Evolutionary conservation across 1,284 basidiomycete genomes (phyloP), one percentile per base, ranked within the genome.

Genomic region (Trametes pubescens): DNA sequence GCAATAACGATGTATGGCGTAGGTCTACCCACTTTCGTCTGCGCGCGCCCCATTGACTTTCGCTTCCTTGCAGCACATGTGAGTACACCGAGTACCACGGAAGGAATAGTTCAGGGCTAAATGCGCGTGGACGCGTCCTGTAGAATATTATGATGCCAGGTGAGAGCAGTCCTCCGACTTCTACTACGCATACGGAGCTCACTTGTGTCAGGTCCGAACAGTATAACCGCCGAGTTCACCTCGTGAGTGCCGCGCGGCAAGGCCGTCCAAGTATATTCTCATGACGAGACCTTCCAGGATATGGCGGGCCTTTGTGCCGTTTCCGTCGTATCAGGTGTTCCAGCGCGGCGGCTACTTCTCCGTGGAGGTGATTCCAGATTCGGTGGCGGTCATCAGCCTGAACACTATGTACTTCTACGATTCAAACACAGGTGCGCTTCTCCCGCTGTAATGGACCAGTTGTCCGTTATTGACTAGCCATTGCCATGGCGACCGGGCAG

Each of bases 381-480:
- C 85, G 58, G 74, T 97, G 21, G 93, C 93, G 9, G 93, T 92
- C 51, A 89, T 98, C 74, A 92, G 90, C 69, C 80, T 98, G 64
- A 98, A 97, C 78, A 96, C 95, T 1, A 85, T 98, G 77, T 98
- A 95, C 78, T 96, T 94, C 80, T 98, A 93, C 77, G 91, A 94
- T 73, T 90, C 90, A 37, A 98, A 98, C 79, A 93, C 94, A 80
- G 92, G 93, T 88, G 71, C 73, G 80, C 51, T 53, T 63, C 37
- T 37, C 29, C 63, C 60, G 35, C 61, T 56, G 59, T 56, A 32
- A 65, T 63, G 37, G 26, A 56, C 54, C 54, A 58, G 29, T 44
- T 34, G n/a, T 57, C 59, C 37, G 53, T 29, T 55, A 65, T 62
- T 70, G 65, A 69, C 69, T 55, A 37, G 49, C 48, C 49, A 66